Evolutionary conservation across 2,329 filamentous ascomycete genomes (phyloP).

Genomic region (Aspergillus fumigatus): DNA sequence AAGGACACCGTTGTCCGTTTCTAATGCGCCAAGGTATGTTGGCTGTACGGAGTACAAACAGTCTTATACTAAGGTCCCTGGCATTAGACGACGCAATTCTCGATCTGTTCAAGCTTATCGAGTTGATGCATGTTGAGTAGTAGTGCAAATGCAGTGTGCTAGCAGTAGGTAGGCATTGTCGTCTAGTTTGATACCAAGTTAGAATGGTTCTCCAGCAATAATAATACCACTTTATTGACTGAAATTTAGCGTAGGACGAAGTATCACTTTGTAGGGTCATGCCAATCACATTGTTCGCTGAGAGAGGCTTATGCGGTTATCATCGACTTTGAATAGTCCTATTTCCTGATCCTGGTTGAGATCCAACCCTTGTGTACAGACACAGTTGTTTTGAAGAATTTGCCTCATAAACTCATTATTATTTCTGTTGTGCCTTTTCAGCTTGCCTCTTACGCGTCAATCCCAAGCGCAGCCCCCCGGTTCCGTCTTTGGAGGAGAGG

Average conservation of each 20-base stretch:
- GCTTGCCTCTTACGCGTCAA: conserved; percentile 20
- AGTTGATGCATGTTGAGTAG: not conserved
- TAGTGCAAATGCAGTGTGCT: not conserved
- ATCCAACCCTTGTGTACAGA: not conserved
- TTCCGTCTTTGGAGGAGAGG: conserved; percentile 10
- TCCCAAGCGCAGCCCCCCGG: conserved; percentile 12
- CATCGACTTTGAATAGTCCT: not conserved
- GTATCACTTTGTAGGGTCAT: not conserved
- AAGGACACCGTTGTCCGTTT: not conserved
- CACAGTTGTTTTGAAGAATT: not conserved
- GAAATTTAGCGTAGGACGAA: not conserved
- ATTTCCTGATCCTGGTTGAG: not conserved
- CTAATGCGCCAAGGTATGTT: not conserved
- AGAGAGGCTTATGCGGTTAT: not conserved
- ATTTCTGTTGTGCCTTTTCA: not conserved
- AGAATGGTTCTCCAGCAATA: not conserved
- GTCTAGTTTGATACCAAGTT: not conserved
- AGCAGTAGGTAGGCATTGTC: not conserved
- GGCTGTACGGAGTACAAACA: not conserved
- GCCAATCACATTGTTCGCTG: not conserved
- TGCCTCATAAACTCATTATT: not conserved
- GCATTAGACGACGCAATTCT: not conserved
- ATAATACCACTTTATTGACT: not conserved
- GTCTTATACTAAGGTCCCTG: not conserved
- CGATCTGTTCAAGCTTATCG: not conserved